Percentiles rank a stretch among this genome's conserved stretches.
phyloP scores from a whole-genome alignment of 148 eudicot genomes.

The Rhododendron simsii region DNA sequence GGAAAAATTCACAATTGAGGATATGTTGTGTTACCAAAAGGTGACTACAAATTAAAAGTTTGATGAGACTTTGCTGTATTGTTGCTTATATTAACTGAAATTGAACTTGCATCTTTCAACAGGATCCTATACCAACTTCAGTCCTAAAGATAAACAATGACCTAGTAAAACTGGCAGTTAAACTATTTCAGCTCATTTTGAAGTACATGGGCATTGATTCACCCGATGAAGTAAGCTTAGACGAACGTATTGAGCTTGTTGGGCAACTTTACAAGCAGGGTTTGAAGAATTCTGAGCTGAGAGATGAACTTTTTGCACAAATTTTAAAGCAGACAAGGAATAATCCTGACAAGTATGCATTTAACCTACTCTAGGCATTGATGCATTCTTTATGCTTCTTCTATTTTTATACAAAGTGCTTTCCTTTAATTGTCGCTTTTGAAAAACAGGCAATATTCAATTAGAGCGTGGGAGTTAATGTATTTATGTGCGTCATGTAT shows the following conservation, averaged over 20 bases:
- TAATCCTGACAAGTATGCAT: slow-evolving; percentile 76
- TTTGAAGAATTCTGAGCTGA: slow-evolving; percentile 85
- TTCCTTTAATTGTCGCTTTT: slow-evolving; percentile 12
- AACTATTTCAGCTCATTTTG: slow-evolving; percentile 74
- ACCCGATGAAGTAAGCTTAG: slow-evolving; percentile 72
- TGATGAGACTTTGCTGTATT: neutral
- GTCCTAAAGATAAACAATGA: slow-evolving; percentile 77
- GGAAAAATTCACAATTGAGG: slow-evolving; percentile 89
- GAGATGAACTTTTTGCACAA: slow-evolving; percentile 93
- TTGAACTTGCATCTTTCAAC: slow-evolving; percentile 23
- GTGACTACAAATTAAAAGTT: slow-evolving; percentile 27
- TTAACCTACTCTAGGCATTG: neutral
- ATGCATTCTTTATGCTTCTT: neutral
- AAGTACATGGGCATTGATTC: slow-evolving; percentile 94
- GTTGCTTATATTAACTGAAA: neutral
- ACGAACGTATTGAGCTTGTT: slow-evolving; percentile 82
- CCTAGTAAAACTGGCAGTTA: slow-evolving; percentile 67
- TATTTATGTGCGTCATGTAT: slow-evolving; percentile 95
- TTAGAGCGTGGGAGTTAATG: slow-evolving; percentile 97
- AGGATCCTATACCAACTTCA: slow-evolving; percentile 98
- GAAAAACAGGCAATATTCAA: slow-evolving; percentile 54
- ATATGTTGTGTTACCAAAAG: slow-evolving; percentile 96
- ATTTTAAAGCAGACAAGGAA: slow-evolving; percentile 94
- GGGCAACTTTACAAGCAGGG: slow-evolving; percentile 87
- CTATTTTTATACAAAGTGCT: neutral